These are phyloP conservation scores for Hypoxylon perforatum DNA, from an alignment of 495 filamentous ascomycete species.

Conservation along the genomic window DNA sequence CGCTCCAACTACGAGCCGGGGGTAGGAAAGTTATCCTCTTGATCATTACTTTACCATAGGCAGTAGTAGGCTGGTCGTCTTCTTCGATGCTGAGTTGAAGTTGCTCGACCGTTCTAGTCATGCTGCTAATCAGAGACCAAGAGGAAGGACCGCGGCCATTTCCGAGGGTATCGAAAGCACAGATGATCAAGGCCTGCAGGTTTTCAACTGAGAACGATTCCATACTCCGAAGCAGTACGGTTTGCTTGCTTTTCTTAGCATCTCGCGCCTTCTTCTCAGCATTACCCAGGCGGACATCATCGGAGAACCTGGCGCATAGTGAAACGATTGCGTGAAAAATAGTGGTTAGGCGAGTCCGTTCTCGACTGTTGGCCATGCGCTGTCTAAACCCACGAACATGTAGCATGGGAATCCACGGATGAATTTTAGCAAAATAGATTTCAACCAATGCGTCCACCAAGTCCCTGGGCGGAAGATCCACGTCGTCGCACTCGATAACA, in stretches of 20 bases:
- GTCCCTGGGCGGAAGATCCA: slow-evolving; percentile 34
- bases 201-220: slow-evolving; percentile 52
- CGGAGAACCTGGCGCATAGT: slow-evolving; percentile 28
- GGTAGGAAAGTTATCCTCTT: slow-evolving; percentile 49
- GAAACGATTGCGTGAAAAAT: slow-evolving; percentile 51
- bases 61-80: slow-evolving; percentile 27
- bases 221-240: slow-evolving; percentile 50
- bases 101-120: slow-evolving; percentile 55
- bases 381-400: slow-evolving; percentile 47
- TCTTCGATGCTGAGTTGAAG: slow-evolving; percentile 51
- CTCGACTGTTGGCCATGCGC: slow-evolving; percentile 29
- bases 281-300: slow-evolving; percentile 1
- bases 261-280: slow-evolving; percentile 24
- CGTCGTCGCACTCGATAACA: not conserved
- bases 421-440: slow-evolving; percentile 49
- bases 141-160: slow-evolving; percentile 44
- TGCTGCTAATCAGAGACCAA: slow-evolving; percentile 51
- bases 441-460: slow-evolving; percentile 37
- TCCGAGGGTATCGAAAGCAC: slow-evolving; percentile 48
- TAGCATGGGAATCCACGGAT: slow-evolving; percentile 56
- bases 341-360: slow-evolving; percentile 25
- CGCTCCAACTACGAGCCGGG: slow-evolving; percentile 47
- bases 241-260: slow-evolving; percentile 40
- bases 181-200: slow-evolving; percentile 52
- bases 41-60: slow-evolving; percentile 35